Evolutionary conservation across 345 rosid species (phyloP).

Genomic region (Cardiospermum halicacabum): DNA sequence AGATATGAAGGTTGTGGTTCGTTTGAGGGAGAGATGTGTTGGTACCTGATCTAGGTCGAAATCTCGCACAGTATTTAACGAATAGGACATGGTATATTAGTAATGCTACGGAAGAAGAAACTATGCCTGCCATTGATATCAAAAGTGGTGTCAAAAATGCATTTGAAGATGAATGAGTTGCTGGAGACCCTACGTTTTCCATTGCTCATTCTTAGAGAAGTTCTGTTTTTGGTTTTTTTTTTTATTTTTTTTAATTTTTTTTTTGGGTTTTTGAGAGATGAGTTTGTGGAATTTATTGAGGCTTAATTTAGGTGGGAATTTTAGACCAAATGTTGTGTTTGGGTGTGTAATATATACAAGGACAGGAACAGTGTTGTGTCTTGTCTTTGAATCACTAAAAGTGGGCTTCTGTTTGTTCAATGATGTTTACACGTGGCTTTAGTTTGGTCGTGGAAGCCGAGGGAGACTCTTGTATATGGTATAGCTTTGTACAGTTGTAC

Average conservation of each 20-base stretch:
- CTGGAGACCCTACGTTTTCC: conserved; percentile 14
- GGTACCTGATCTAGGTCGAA: background rate
- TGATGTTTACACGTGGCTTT: conserved; percentile 4
- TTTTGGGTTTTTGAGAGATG: no score
- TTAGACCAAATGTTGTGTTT: background rate
- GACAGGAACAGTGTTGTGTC: background rate
- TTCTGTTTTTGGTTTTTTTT: background rate
- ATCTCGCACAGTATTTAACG: conserved; percentile 22
- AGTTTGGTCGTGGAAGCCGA: conserved; percentile 7
- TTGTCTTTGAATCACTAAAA: background rate
- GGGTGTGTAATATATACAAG: background rate
- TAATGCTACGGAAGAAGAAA: conserved; percentile 15
- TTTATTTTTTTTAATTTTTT: no score
- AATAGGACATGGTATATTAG: conserved; percentile 34
- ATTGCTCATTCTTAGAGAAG: conserved; percentile 8
- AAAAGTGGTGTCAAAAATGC: conserved; percentile 32
- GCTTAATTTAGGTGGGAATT: background rate
- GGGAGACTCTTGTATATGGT: conserved; percentile 11
- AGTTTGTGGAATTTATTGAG: background rate
- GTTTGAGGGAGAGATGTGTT: background rate
- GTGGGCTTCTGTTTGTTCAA: conserved; percentile 10
- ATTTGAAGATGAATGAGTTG: conserved; percentile 7
- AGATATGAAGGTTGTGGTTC: background rate
- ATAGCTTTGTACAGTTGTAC: conserved; percentile 12
- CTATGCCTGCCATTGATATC: conserved; percentile 33